Evolutionary conservation across 1,284 basidiomycete genomes (phyloP).

Genomic region (Tremellales sp.): DNA sequence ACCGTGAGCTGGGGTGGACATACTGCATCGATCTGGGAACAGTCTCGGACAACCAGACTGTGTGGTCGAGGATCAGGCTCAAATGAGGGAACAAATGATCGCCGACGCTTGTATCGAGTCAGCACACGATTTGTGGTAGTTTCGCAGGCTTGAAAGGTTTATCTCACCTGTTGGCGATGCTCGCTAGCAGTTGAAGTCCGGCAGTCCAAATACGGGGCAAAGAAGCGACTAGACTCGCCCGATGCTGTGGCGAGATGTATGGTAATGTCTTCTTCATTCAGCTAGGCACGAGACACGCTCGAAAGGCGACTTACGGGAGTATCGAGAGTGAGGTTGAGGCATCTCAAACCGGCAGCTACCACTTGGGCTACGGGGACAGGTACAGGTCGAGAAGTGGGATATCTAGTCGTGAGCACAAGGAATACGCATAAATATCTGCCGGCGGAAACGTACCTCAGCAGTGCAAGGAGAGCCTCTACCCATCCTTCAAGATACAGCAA

Average conservation of each 20-base stretch:
- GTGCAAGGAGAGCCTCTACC: slow-evolving; percentile 24
- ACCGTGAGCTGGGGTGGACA: slow-evolving; percentile 1
- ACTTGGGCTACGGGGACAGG: slow-evolving; percentile 63
- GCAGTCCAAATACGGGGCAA: slow-evolving; percentile 37
- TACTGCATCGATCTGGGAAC: slow-evolving; percentile 28
- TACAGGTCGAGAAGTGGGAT: slow-evolving; percentile 62
- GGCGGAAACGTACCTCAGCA: slow-evolving; percentile 20
- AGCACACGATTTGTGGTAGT: slow-evolving; percentile 3
- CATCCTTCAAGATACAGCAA: slow-evolving; percentile 32
- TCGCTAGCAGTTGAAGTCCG: slow-evolving; percentile 34
- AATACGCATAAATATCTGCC: not conserved
- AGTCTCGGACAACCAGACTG: slow-evolving; percentile 37
- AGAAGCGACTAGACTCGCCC: slow-evolving; percentile 27
- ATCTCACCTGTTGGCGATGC: slow-evolving; percentile 22
- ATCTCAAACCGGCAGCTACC: slow-evolving; percentile 40
- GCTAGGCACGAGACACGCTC: not conserved
- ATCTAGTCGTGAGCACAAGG: slow-evolving; percentile 46
- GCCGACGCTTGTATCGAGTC: slow-evolving; percentile 17
- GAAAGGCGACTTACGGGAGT: slow-evolving; percentile 51
- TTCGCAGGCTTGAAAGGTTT: not conserved
- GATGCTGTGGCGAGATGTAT: slow-evolving; percentile 39
- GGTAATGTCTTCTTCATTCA: slow-evolving; percentile 19
- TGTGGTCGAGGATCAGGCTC: slow-evolving; percentile 38
- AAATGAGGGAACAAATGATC: slow-evolving; percentile 45
- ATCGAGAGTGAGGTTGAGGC: slow-evolving; percentile 58